These are phyloP conservation scores for Microbotryum scabiosae DNA, from an alignment of 1,284 basidiomycete species.

Conservation along the genomic window DNA sequence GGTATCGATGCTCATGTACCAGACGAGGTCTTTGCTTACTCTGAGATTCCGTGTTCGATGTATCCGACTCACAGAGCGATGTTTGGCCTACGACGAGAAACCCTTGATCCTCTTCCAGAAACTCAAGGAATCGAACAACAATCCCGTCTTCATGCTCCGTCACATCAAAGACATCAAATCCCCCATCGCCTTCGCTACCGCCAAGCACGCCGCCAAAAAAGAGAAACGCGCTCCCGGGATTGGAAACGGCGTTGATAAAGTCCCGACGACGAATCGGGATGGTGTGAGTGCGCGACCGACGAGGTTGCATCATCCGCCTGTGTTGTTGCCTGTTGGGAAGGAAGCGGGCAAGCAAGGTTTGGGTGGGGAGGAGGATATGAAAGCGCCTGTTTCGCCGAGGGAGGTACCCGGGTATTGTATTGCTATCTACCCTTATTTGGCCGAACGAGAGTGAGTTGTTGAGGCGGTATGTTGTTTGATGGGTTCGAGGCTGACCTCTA, in stretches of 20 bases:
- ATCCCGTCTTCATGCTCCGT: constrained; percentile 96
- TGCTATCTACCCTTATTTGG: constrained; percentile 44
- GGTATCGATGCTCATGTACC: too few species aligned
- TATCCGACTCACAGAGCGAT: constrained; percentile 57
- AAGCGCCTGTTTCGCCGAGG: constrained; percentile 28
- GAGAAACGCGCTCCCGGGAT: constrained; percentile 32
- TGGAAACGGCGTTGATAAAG: constrained; percentile 19
- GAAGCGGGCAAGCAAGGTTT: constrained; percentile 4
- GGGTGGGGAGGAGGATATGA: constrained; percentile 4
- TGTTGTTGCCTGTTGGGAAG: constrained; percentile 36
- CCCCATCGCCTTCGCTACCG: constrained; percentile 86
- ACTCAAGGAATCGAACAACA: constrained; percentile 92
- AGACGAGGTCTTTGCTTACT: not conserved
- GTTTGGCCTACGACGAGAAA: constrained; percentile 95
- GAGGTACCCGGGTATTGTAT: constrained; percentile 44
- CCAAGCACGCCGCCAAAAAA: constrained; percentile 72
- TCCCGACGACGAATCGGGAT: not conserved
- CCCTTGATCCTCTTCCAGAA: constrained; percentile 93
- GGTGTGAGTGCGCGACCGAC: constrained; percentile 29
- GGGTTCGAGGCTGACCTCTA: too few species aligned
- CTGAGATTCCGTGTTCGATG: not conserved
- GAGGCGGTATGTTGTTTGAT: not conserved
- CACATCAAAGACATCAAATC: constrained; percentile 97
- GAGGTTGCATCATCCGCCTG: constrained; percentile 37
- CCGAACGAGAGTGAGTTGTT: constrained; percentile 29